A percentile compares a stretch with the other conserved stretches of the same genome.
Conservation (phyloP, 2,329 filamentous ascomycete genomes). For the Apiospora hydei region DNA sequence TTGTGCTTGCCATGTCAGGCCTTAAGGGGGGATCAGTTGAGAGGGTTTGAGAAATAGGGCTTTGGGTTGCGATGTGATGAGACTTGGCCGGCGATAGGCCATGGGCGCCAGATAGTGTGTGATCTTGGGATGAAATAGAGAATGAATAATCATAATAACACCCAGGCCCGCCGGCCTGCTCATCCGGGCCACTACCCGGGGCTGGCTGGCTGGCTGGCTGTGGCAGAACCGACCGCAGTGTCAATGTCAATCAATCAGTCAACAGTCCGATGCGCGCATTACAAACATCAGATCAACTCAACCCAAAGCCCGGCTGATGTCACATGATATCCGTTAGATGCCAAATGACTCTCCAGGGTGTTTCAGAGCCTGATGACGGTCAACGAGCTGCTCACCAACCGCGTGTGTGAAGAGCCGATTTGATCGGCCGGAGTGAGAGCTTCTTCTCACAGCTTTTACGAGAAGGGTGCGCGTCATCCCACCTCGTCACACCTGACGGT, state of each 20-base stretch:
- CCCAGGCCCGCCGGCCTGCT: conserved; percentile 4
- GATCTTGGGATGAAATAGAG: conserved; percentile 12
- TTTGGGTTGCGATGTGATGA: conserved; percentile 17
- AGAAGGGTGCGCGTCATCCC: conserved; percentile 16
- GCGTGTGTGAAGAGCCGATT: neutral
- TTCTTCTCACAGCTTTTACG: conserved; percentile 13
- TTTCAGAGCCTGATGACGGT: conserved; percentile 18
- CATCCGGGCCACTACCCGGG: neutral
- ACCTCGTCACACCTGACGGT: conserved; percentile 20
- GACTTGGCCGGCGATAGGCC: conserved; percentile 19
- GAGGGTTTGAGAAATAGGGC: neutral
- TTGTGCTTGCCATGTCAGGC: neutral
- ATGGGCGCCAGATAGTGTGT: neutral
- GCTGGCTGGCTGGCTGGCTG: neutral
- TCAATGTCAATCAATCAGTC: neutral
- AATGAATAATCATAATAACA: conserved; percentile 12
- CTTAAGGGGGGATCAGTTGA: conserved; percentile 12
- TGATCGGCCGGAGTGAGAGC: neutral
- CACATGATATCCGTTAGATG: conserved; percentile 8
- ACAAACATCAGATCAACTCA: conserved; percentile 18
- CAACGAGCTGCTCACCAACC: neutral
- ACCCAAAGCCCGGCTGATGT: conserved; percentile 17
- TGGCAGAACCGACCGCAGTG: conserved; percentile 3
- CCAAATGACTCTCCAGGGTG: conserved; percentile 7
- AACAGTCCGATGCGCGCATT: conserved; percentile 10